Percentiles rank a stretch among this genome's conserved stretches.
phyloP scores from a whole-genome alignment of 1,284 basidiomycete genomes.

The Rhodotorula sp. region DNA sequence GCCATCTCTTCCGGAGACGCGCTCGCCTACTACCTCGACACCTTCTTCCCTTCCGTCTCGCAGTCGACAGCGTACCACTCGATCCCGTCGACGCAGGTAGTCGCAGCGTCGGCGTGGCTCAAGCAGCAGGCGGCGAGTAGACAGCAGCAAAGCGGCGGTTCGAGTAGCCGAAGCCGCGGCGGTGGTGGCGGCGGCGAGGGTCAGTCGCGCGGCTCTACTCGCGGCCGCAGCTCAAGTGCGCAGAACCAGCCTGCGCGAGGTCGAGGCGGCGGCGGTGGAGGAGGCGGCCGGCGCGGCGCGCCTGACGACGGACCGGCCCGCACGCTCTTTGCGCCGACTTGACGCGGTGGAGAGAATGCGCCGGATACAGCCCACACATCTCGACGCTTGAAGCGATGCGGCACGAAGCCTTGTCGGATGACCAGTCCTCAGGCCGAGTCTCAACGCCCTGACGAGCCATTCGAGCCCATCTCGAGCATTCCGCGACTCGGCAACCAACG shows the following conservation, averaged over 20 bases:
- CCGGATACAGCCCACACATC: too few relatives aligned
- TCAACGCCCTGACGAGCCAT: too few relatives aligned
- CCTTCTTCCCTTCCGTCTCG: constrained; percentile 24
- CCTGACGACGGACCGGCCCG: too few relatives aligned
- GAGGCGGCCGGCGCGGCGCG: background rate
- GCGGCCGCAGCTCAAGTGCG: too few relatives aligned
- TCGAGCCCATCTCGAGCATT: too few relatives aligned
- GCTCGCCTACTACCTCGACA: constrained; percentile 22
- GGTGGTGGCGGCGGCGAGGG: background rate
- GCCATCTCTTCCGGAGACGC: constrained; percentile 33
- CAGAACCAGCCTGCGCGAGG: background rate
- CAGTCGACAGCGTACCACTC: background rate
- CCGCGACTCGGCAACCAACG: too few relatives aligned
- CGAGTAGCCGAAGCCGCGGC: background rate
- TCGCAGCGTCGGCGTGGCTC: constrained; percentile 13
- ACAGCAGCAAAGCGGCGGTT: background rate
- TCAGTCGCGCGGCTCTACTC: too few relatives aligned
- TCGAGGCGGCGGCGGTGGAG: background rate
- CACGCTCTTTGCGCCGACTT: background rate
- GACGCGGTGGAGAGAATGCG: background rate
- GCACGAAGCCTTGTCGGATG: too few relatives aligned
- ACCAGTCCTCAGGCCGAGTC: too few relatives aligned
- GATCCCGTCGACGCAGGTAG: constrained; percentile 4
- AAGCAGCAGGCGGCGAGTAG: constrained; percentile 6
- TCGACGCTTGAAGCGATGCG: background rate